Percentiles rank a stretch among this genome's conserved stretches.
Evolutionary conservation across 345 rosid genomes (phyloP).

Genomic region (Gossypium arboreum): DNA sequence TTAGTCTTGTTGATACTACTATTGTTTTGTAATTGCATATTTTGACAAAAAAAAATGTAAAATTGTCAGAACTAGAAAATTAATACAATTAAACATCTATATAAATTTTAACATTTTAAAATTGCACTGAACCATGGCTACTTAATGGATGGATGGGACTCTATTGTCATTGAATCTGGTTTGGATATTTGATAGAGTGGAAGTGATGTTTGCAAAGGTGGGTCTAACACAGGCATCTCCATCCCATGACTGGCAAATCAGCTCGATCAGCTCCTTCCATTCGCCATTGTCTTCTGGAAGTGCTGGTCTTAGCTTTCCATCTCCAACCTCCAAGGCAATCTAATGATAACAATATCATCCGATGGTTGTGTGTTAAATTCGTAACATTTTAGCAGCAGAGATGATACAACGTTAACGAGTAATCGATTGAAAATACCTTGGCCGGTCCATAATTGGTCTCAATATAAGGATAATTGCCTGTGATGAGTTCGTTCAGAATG

Average conservation of each 20-base stretch:
- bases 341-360: conserved; percentile 16
- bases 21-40: too few species aligned
- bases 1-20: too few species aligned
- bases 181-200: conserved; percentile 21
- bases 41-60: too few species aligned
- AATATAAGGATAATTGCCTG: conserved; percentile 44
- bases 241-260: conserved; percentile 41
- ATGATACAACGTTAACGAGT: neutral
- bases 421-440: conserved; percentile 26
- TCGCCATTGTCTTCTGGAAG: conserved; percentile 35
- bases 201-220: conserved; percentile 37
- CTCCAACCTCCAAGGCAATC: conserved; percentile 59
- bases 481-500: conserved; percentile 49
- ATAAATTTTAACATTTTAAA: too few species aligned
- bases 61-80: too few species aligned
- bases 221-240: conserved; percentile 46
- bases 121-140: neutral
- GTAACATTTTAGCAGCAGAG: neutral
- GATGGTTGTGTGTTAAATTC: neutral
- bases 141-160: neutral
- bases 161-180: neutral
- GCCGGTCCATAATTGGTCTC: conserved; percentile 39
- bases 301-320: conserved; percentile 44
- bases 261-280: conserved; percentile 30
- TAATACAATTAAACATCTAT: too few species aligned